These are phyloP conservation scores for Saccharomyces eubayanus DNA, from an alignment of 805 yeast species.

Conservation along the genomic window DNA sequence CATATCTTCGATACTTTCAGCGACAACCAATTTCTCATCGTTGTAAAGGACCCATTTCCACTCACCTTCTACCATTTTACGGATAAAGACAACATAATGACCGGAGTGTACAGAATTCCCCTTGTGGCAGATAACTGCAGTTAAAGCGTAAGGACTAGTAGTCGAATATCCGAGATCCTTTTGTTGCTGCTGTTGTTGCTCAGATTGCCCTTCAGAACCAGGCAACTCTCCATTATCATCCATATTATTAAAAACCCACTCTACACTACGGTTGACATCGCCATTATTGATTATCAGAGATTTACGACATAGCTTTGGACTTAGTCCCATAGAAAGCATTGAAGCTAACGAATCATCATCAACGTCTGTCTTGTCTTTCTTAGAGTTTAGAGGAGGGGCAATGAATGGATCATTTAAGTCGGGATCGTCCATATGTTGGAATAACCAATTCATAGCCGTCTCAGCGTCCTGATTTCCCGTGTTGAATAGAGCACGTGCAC, in stretches of 20 bases:
- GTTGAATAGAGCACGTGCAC: slow-evolving; percentile 56
- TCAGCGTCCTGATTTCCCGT: slow-evolving; percentile 64
- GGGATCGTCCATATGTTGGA: slow-evolving; percentile 80
- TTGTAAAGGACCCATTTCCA: slow-evolving; percentile 70
- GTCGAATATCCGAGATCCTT: slow-evolving; percentile 12
- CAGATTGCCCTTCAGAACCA: slow-evolving; percentile 11
- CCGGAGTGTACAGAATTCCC: slow-evolving; percentile 88
- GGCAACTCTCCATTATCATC: slow-evolving; percentile 62
- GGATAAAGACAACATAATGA: slow-evolving; percentile 76
- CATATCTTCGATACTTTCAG: slow-evolving; percentile 37
- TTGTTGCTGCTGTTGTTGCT: background rate
- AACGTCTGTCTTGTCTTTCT: background rate
- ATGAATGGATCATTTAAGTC: slow-evolving; percentile 61
- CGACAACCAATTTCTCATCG: slow-evolving; percentile 76
- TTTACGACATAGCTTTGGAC: slow-evolving; percentile 53
- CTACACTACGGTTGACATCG: slow-evolving; percentile 71
- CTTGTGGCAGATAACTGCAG: slow-evolving; percentile 76
- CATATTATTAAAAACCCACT: slow-evolving; percentile 82
- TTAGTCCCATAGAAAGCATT: slow-evolving; percentile 64
- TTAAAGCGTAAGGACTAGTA: slow-evolving; percentile 31
- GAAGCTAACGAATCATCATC: slow-evolving; percentile 23
- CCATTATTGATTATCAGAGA: slow-evolving; percentile 55
- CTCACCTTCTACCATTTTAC: slow-evolving; percentile 33
- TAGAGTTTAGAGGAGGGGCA: slow-evolving; percentile 9
- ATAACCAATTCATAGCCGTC: slow-evolving; percentile 82